Base-by-base conservation (phyloP, 352 stramenopile species). In the Pythium chondricola region DNA sequence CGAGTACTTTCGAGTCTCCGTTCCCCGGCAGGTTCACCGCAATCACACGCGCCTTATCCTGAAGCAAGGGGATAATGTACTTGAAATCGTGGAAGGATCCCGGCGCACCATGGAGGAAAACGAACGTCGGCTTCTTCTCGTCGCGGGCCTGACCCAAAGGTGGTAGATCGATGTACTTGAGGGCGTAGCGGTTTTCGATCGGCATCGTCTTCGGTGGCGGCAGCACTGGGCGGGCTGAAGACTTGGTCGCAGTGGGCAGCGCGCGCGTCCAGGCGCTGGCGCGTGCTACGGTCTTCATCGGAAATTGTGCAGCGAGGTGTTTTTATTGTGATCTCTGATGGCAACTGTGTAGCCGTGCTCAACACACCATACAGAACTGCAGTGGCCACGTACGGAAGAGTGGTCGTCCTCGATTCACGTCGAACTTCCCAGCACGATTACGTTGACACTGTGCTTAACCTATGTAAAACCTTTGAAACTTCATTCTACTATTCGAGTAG, bases 101-200 rank as follows among this genome's bases (percentile, higher is more conserved):
- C 17, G 73, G 69, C 18, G 73, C 70, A 7, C 74, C 71, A 37
- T 86, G 74, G n/a, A 86, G 42, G 25, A 86, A 44, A 9, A 78
- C 69, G 17, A 81, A 35, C 4, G 69, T 75, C 33, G 56, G 44
- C 0, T 57, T 45, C 11, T 56, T 46, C 18, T 50, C 10, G 27
- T 26, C 29, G 18, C 16, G 11, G 26, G n/a, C 38, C 43, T 51
- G n/a, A n/a, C n/a, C 31, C 6, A 39, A 38, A 10, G 48, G 55
- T 8, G 25, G 35, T n/a, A 58, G 29, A 20, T 63, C 55, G 32
- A 63, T 40, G 43, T 63, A 63, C 26, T 57, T 53, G 35, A 63
- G 21, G 25, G 46, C 36, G 35, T 56, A 56, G 29, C 44, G 47
- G 27, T 41, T 42, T 17, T 32, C 32, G 1, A 57, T 26, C 14